A percentile compares a stretch with the other conserved stretches of the same genome.
These are phyloP conservation scores for Anthostomella pinea DNA, from an alignment of 2,329 filamentous ascomycete genomes.

Conservation along the genomic window DNA sequence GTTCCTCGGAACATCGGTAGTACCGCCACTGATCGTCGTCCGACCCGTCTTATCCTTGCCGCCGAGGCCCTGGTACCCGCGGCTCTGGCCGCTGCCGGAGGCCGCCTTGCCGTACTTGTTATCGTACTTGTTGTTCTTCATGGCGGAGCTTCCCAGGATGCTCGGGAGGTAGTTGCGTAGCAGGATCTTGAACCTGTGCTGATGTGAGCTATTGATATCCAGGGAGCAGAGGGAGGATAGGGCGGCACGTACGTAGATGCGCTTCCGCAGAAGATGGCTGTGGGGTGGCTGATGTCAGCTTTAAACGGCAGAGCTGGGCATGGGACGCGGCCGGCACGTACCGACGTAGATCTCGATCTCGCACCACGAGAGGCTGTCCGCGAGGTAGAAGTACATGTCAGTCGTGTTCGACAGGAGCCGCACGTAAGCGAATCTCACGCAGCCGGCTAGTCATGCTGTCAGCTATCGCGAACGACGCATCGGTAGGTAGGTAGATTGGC, in stretches of 20 bases:
- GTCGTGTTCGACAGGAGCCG: slow-evolving; percentile 7
- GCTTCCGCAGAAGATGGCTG: slow-evolving; percentile 12
- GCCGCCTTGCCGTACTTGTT: background rate
- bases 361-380: slow-evolving; percentile 13
- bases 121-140: background rate
- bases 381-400: slow-evolving; percentile 12
- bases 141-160: slow-evolving; percentile 1
- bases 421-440: slow-evolving; percentile 11
- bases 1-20: background rate
- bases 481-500: too few relatives aligned
- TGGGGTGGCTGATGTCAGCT: slow-evolving; percentile 1
- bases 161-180: slow-evolving; percentile 5
- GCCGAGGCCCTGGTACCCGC: slow-evolving; percentile 2
- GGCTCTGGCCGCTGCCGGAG: background rate
- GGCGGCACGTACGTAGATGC: slow-evolving; percentile 2
- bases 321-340: too few relatives aligned
- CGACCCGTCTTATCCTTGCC: background rate
- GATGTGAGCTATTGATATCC: background rate
- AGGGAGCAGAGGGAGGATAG: background rate
- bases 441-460: slow-evolving; percentile 6
- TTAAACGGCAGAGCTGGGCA: too few relatives aligned
- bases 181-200: slow-evolving; percentile 3
- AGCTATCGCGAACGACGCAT: too few relatives aligned
- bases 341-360: slow-evolving; percentile 12
- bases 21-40: slow-evolving; percentile 1